A percentile compares a stretch with the other conserved stretches of the same genome.
Conservation (phyloP, 176 grass and related monocot species). For the Cenchrus fungigraminus region DNA sequence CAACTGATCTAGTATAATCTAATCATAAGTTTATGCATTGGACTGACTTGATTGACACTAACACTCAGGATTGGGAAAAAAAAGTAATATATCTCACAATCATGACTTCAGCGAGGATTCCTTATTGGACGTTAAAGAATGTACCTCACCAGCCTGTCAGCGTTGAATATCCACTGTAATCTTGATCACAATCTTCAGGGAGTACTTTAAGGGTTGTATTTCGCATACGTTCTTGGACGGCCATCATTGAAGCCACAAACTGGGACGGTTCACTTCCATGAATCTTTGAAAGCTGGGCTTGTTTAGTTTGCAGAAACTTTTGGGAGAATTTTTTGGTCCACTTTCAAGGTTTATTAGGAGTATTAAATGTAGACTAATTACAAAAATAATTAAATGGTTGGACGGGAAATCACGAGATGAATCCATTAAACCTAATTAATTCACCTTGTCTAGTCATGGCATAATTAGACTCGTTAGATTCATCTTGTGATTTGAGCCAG, state of each 20-base stretch:
- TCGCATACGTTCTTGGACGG: not conserved
- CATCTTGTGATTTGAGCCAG: too few species aligned
- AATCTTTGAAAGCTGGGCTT: not conserved
- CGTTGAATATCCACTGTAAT: slow-evolving; percentile 13
- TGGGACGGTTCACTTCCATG: not conserved
- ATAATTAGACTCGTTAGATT: too few species aligned
- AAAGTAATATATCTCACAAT: not conserved
- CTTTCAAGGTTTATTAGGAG: too few species aligned
- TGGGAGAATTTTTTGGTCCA: too few species aligned
- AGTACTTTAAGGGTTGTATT: slow-evolving; percentile 2
- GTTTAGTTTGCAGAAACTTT: too few species aligned
- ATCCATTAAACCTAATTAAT: too few species aligned
- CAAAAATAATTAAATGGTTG: too few species aligned
- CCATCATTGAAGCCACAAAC: slow-evolving; percentile 2
- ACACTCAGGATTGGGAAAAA: not conserved
- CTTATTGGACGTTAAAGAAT: not conserved
- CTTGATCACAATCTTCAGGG: slow-evolving; percentile 21
- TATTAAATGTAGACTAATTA: too few species aligned
- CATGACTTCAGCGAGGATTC: not conserved
- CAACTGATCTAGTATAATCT: not conserved
- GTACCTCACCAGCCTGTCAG: not conserved
- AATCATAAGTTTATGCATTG: not conserved
- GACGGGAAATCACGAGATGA: too few species aligned
- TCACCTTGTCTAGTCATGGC: too few species aligned
- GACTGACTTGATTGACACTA: not conserved